A percentile compares a stretch with the other conserved stretches of the same genome.
phyloP scores from a whole-genome alignment of 108 stramenopile species.

The Conticribra guillardii region DNA sequence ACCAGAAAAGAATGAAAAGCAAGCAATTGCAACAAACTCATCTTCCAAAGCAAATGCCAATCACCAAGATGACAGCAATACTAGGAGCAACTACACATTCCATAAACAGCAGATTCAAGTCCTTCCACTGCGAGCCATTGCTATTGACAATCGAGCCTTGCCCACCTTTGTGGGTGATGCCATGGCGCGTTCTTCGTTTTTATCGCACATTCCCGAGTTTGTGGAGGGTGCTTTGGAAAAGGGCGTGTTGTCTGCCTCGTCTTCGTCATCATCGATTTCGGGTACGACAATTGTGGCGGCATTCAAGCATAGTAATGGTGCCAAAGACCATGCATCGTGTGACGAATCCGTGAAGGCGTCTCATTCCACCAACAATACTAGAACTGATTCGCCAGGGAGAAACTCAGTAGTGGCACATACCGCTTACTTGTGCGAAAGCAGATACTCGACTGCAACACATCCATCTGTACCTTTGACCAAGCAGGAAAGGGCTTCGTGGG shows the following conservation, averaged over 20 bases:
- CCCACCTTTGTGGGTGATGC: conserved; percentile 44
- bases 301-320: conserved; percentile 4
- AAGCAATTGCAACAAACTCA: not conserved
- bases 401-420: no score
- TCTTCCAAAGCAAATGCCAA: not conserved
- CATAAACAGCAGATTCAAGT: conserved; percentile 1
- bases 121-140: conserved; percentile 28
- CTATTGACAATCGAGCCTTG: conserved; percentile 44
- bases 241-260: conserved; percentile 14
- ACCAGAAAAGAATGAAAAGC: no score
- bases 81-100: not conserved
- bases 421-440: no score
- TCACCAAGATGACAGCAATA: not conserved
- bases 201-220: conserved; percentile 20
- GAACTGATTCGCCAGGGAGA: no score
- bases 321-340: conserved; percentile 24
- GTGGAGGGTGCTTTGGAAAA: conserved; percentile 29
- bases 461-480: not conserved
- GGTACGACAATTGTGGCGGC: not conserved
- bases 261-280: not conserved
- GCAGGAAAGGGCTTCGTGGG: conserved; percentile 20
- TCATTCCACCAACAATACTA: no score
- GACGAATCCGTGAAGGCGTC: no score
- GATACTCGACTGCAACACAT: not conserved
- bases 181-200: conserved; percentile 28